phyloP scores from a whole-genome alignment of 345 rosid genomes.

The Salix suchowensis region DNA sequence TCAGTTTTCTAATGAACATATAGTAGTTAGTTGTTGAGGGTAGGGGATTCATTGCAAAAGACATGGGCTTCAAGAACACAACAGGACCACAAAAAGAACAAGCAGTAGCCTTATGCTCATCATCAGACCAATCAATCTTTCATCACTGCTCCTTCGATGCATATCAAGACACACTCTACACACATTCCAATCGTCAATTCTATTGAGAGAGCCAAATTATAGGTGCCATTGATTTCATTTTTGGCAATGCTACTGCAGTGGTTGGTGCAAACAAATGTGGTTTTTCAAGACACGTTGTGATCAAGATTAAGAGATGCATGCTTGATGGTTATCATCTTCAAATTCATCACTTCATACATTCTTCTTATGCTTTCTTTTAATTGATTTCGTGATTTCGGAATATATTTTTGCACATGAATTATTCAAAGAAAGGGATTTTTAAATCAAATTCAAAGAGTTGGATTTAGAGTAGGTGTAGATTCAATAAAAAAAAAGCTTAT shows the following conservation, averaged over 20 bases:
- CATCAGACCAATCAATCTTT: conserved; percentile 26
- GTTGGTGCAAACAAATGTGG: conserved; percentile 17
- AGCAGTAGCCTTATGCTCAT: conserved; percentile 32
- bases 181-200: conserved; percentile 22
- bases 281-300: neutral
- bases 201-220: conserved; percentile 19
- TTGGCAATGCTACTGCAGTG: conserved; percentile 29
- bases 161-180: conserved; percentile 31
- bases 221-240: conserved; percentile 30
- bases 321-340: no score
- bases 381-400: no score
- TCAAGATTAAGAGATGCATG: neutral
- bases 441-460: no score
- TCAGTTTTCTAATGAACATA: neutral
- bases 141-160: conserved; percentile 28
- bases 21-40: conserved; percentile 34
- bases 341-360: no score
- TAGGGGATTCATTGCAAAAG: conserved; percentile 32
- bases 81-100: conserved; percentile 32
- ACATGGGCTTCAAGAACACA: conserved; percentile 33
- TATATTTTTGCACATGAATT: no score
- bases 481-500: no score
- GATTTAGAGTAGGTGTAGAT: neutral
- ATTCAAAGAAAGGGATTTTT: no score
- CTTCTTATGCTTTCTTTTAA: no score